Base-by-base conservation (phyloP, 2,329 filamentous ascomycete species). In the Talaromyces sp. region DNA sequence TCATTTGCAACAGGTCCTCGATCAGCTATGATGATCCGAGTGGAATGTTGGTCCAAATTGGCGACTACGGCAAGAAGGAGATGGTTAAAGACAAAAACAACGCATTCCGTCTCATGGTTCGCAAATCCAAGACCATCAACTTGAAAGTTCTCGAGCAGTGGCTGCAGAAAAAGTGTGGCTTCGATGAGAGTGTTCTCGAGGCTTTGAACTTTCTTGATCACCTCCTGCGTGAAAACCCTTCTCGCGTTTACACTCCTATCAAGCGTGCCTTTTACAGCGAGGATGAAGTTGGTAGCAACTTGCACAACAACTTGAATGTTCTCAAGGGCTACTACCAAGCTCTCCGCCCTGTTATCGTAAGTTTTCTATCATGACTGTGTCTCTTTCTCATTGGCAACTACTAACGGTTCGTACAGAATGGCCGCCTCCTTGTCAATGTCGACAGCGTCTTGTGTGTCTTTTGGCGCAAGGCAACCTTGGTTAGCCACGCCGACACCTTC, bases 371-470 rank as follows among this genome's bases (percentile, higher is more conserved):
- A 60, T 55, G 61, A 52, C 28, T 57, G 30, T 33, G 11, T 58
- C 3, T 51, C 33, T 57, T 58, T 3, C 9, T 52, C 27, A 39
- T 55, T n/a, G 57, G 49, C 33, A 25, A 15, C 57, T 39, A 57
- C 64, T 71, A 63, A 73, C 73, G 72, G 33, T 72, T 17, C 39
- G 17, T 63, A n/a, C 70, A 83, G 70, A 82, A 84, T 33, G 83
- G 85, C 28, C 85, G 85, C 9, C 81, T 98, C 6, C 86, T 90
- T 0, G 79, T 99, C 71, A 98, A 97, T 68, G 86, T 96, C 11
- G 93, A 99, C 69, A 89, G 96, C 32, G 89, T 93, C 61, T 96
- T 98, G 71, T 90, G 91, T 0, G 90, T 90, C 13, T 99, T 99
- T 78, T 98, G 91, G 89, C 82, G 80, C 36, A 73, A 72, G 11